These are phyloP conservation scores for Pichia paraexigua DNA, from an alignment of 805 yeast species.

Conservation along the genomic window DNA sequence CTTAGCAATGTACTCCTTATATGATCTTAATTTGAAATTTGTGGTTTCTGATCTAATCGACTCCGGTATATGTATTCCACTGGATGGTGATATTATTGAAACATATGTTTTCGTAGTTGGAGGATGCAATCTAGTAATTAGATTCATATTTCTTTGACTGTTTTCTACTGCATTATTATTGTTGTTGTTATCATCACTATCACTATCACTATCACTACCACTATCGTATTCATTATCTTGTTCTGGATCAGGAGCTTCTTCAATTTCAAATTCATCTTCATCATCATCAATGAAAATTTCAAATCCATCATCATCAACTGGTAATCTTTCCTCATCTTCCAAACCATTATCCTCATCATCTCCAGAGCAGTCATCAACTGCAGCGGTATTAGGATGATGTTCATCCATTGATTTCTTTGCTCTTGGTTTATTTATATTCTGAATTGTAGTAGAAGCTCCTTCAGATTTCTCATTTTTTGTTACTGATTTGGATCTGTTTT, in stretches of 20 bases:
- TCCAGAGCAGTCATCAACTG: conserved; percentile 26
- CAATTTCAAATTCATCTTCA: conserved; percentile 5
- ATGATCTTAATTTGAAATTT: not conserved
- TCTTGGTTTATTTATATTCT: not conserved
- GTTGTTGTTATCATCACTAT: not conserved
- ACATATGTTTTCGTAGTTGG: not conserved
- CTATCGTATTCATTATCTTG: conserved; percentile 1
- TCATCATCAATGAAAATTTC: conserved; percentile 4
- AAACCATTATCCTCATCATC: conserved; percentile 13
- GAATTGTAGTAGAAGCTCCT: too few species aligned
- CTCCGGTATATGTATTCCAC: not conserved
- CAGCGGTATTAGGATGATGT: conserved; percentile 10
- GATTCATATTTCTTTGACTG: not conserved
- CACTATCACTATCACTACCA: not conserved
- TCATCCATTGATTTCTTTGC: not conserved
- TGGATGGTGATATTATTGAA: not conserved
- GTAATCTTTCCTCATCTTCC: conserved; percentile 6
- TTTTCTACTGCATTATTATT: too few species aligned
- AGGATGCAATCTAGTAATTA: not conserved
- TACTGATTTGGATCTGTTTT: not conserved
- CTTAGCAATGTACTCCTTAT: conserved; percentile 10
- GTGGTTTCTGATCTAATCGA: not conserved
- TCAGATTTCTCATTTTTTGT: not conserved
- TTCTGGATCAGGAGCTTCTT: not conserved
- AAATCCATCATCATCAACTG: conserved; percentile 1